Evolutionary conservation across 208 protist species (phyloP).

Genomic region (Porcisia hertigi): DNA sequence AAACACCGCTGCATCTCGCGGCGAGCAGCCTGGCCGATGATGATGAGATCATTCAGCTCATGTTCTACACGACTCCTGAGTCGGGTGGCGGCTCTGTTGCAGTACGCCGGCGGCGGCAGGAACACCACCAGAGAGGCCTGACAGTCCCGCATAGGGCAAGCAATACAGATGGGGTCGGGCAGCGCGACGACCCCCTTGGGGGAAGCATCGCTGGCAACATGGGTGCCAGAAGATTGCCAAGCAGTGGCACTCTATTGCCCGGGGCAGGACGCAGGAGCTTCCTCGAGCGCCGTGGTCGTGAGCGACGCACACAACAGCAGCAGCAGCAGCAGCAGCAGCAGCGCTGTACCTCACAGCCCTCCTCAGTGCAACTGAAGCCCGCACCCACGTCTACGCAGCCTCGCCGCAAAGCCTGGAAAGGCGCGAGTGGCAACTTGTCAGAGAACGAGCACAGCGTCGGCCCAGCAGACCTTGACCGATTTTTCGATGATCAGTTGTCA

Average conservation of each 20-base stretch:
- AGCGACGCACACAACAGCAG: conserved; percentile 2
- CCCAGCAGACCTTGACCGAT: not conserved
- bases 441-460: not conserved
- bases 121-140: not conserved
- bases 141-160: not conserved
- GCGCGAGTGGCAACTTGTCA: not conserved
- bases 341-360: not conserved
- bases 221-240: not conserved
- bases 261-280: conserved; percentile 2
- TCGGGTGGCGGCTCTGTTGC: not conserved
- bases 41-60: conserved; percentile 32
- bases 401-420: conserved; percentile 5
- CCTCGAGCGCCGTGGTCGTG: conserved; percentile 4
- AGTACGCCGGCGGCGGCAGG: conserved; percentile 1
- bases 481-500: conserved; percentile 6
- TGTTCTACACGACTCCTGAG: conserved; percentile 34
- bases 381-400: not conserved
- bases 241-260: not conserved
- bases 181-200: not conserved
- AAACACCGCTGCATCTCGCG: conserved; percentile 70
- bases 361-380: not conserved
- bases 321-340: not conserved
- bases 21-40: conserved; percentile 28
- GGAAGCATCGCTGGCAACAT: not conserved
- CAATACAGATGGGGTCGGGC: not conserved